phyloP scores from a whole-genome alignment of 495 filamentous ascomycete genomes.

The Lasiosphaeria ovina region DNA sequence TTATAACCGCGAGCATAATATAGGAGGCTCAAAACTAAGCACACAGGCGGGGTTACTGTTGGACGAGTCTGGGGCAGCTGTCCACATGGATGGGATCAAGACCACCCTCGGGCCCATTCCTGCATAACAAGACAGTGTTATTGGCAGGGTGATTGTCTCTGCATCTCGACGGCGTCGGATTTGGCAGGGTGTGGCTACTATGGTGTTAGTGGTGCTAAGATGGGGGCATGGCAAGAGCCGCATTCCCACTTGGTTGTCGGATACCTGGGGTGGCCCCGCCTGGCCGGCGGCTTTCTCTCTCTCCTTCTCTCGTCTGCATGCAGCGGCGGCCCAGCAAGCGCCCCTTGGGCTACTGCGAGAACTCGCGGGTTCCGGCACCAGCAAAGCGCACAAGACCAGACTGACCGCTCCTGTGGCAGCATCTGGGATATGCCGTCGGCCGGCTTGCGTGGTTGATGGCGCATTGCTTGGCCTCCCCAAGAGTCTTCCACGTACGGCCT shows the following conservation, averaged over 20 bases:
- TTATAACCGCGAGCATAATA: neutral
- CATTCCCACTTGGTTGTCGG: constrained; percentile 1
- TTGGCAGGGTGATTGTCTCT: constrained; percentile 8
- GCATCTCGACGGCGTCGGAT: constrained; percentile 3
- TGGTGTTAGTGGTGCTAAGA: neutral
- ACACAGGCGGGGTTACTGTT: neutral
- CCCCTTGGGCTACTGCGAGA: neutral
- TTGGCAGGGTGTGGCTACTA: neutral
- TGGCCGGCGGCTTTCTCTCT: neutral
- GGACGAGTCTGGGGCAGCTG: neutral
- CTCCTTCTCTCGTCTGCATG: constrained; percentile 5
- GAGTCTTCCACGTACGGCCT: no score
- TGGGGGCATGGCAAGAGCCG: constrained; percentile 7
- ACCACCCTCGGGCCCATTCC: neutral
- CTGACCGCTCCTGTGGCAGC: neutral
- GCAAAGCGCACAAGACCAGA: neutral
- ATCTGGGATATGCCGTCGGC: neutral
- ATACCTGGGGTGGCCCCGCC: neutral
- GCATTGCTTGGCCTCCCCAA: no score
- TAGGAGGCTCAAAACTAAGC: neutral
- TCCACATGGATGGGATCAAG: neutral
- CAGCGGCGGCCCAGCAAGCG: neutral
- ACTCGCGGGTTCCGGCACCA: neutral
- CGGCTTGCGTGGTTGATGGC: no score
- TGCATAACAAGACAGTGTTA: constrained; percentile 6